Base-by-base conservation (phyloP, 2,329 filamentous ascomycete species). In the Huntiella bhutanensis region DNA sequence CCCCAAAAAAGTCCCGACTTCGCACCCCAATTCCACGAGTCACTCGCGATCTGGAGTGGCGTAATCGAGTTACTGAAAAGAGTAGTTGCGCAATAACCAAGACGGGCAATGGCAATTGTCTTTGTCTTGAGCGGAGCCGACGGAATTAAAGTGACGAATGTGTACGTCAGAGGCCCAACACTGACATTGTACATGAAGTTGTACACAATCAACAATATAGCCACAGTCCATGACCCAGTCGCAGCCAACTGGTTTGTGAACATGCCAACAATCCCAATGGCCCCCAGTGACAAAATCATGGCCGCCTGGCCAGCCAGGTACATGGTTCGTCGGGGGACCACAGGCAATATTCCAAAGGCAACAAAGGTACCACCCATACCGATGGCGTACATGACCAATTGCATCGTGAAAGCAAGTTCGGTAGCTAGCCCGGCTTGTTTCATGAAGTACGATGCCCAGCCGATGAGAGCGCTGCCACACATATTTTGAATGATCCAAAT, bases 341-440 rank as follows among this genome's bases (percentile, higher is more conserved):
- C 41, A 6, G 46, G 51, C 51, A 60, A 58, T 32, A 61, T 53
- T 22, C 53, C 53, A 61, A 62, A 68, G 2, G 64, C 63, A 6
- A 55, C 52, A 2, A 65, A 54, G 0, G 64, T 67, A 4, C 64
- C 64, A 4, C 62, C 50, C 63, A 52, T 63, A 56, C 43, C 60
- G 58, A 49, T 63, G 53, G 17, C 57, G 53, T 53, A 48, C 22
- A 44, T 61, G 53, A 12, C 62, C 34, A 65, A 54, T 17, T 58
- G 51, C 19, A 57, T 54, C 43, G 46, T 55, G 51, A 53, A 54
- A 12, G 56, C 51, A 33, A 56, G 41, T 37, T 51, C 48, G 13
- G 52, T 50, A 3, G 46, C 42, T n/a, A 63, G 53, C 19, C 60
- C 59, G 33, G 56, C 60, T 43, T 56, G 57, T 45, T 59, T 54